These are phyloP conservation scores for Quercus wislizeni DNA, from an alignment of 306 rosid genomes.

Conservation along the genomic window DNA sequence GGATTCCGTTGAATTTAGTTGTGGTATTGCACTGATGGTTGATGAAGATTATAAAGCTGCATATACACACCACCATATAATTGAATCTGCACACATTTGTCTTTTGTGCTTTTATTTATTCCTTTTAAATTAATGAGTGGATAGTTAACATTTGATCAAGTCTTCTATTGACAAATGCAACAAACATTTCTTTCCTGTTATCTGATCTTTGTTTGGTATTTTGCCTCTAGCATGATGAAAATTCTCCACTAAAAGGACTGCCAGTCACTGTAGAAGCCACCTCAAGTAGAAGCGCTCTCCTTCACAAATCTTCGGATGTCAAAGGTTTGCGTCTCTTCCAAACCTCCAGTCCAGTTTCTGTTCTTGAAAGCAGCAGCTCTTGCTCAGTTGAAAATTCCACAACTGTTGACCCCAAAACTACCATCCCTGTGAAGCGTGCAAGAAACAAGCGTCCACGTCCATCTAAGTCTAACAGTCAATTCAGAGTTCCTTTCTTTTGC, in stretches of 20 bases:
- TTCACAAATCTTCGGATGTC: conserved; percentile 23
- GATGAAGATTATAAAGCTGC: not conserved
- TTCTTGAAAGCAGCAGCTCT: conserved; percentile 64
- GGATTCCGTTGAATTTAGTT: not conserved
- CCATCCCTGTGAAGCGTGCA: conserved; percentile 47
- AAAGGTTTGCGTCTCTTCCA: conserved; percentile 43
- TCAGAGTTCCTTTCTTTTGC: conserved; percentile 27
- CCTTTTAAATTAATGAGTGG: not conserved
- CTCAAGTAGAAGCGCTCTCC: conserved; percentile 26
- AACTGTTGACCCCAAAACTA: conserved; percentile 29
- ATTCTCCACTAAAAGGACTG: conserved; percentile 1
- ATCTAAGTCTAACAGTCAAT: conserved; percentile 30
- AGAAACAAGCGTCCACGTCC: conserved; percentile 61
- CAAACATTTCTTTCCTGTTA: not conserved
- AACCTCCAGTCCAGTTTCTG: conserved; percentile 72
- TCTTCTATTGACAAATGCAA: not conserved
- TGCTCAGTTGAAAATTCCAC: conserved; percentile 49
- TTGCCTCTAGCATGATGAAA: conserved; percentile 23
- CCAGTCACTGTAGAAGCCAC: conserved; percentile 28
- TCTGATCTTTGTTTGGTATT: not conserved
- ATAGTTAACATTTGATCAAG: not conserved
- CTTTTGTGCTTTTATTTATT: not conserved
- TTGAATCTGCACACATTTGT: not conserved
- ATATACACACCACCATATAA: not conserved
- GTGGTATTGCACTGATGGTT: not conserved